A percentile compares a stretch with the other conserved stretches of the same genome.
Conservation (phyloP, 2,329 filamentous ascomycete genomes). For the Arthrobotrys conoides region DNA sequence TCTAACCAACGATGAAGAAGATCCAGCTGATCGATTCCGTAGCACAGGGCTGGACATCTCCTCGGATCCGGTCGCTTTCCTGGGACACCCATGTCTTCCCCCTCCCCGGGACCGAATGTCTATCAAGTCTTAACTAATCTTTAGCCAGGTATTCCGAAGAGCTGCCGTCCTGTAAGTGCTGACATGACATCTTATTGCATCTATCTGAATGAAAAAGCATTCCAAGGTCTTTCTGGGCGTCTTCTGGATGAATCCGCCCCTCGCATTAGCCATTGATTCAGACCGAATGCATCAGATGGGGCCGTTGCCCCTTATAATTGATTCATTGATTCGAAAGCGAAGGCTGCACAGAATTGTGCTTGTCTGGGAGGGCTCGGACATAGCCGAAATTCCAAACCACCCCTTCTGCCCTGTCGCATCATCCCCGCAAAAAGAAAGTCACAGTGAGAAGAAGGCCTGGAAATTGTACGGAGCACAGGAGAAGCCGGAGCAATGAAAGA, state of each 20-base stretch:
- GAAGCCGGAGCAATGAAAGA: slow-evolving; percentile 9
- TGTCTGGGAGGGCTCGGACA: slow-evolving; percentile 38
- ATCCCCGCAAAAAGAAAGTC: slow-evolving; percentile 45
- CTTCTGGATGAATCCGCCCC: slow-evolving; percentile 46
- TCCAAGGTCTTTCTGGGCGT: slow-evolving; percentile 36
- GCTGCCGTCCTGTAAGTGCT: slow-evolving; percentile 19
- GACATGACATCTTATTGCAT: not conserved
- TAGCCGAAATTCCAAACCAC: slow-evolving; percentile 45
- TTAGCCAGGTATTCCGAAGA: slow-evolving; percentile 36
- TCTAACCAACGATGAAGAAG: slow-evolving; percentile 9
- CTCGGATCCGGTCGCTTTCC: slow-evolving; percentile 44
- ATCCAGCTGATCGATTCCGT: slow-evolving; percentile 57
- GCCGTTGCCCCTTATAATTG: slow-evolving; percentile 47
- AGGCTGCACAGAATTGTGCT: slow-evolving; percentile 18
- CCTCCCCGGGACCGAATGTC: slow-evolving; percentile 6
- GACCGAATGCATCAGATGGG: slow-evolving; percentile 41
- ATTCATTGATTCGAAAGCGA: slow-evolving; percentile 19
- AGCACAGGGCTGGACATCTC: slow-evolving; percentile 51
- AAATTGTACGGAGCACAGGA: slow-evolving; percentile 27
- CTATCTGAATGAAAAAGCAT: slow-evolving; percentile 14
- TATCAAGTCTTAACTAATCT: slow-evolving; percentile 7
- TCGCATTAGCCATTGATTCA: slow-evolving; percentile 49
- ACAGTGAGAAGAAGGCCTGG: slow-evolving; percentile 36
- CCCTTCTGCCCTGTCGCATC: slow-evolving; percentile 44
- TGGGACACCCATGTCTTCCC: slow-evolving; percentile 8